phyloP scores from a whole-genome alignment of 305 asterid species.

The Coffea humblotiana region DNA sequence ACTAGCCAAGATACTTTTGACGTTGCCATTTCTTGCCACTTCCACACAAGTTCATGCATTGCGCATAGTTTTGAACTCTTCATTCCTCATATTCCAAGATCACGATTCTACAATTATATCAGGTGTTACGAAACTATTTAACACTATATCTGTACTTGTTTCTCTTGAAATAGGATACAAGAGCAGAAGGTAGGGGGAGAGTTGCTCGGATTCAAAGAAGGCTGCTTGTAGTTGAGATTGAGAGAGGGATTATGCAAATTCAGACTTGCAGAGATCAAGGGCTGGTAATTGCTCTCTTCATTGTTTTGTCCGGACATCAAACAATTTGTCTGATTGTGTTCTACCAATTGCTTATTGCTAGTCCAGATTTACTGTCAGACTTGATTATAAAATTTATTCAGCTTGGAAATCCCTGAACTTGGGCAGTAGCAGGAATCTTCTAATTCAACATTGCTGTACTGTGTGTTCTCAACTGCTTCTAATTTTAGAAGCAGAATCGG shows the following conservation, averaged over 20 bases:
- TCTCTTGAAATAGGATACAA: slow-evolving; percentile 62
- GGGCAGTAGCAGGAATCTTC: too few species aligned
- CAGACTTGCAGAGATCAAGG: slow-evolving; percentile 71
- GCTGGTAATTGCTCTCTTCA: slow-evolving; percentile 42
- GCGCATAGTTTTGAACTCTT: too few species aligned
- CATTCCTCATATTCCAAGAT: too few species aligned
- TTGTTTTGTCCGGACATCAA: slow-evolving; percentile 14
- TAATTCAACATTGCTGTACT: too few species aligned
- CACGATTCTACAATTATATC: background rate
- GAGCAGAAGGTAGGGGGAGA: slow-evolving; percentile 98
- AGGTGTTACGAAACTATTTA: background rate
- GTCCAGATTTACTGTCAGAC: background rate
- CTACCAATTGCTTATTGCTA: background rate
- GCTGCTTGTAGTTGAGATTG: slow-evolving; percentile 74
- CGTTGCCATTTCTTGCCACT: background rate
- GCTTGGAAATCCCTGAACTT: background rate
- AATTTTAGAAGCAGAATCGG: too few species aligned
- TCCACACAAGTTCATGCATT: background rate
- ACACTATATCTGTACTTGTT: slow-evolving; percentile 17
- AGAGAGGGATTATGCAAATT: slow-evolving; percentile 72
- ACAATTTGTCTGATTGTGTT: slow-evolving; percentile 1
- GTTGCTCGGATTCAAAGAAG: slow-evolving; percentile 92
- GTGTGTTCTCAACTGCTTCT: too few species aligned
- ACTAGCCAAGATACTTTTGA: background rate
- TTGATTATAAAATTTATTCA: background rate